A percentile compares a stretch with the other conserved stretches of the same genome.
Evolutionary conservation across 2,329 filamentous ascomycete species (phyloP).

Genomic region (Cercospora sesami): DNA sequence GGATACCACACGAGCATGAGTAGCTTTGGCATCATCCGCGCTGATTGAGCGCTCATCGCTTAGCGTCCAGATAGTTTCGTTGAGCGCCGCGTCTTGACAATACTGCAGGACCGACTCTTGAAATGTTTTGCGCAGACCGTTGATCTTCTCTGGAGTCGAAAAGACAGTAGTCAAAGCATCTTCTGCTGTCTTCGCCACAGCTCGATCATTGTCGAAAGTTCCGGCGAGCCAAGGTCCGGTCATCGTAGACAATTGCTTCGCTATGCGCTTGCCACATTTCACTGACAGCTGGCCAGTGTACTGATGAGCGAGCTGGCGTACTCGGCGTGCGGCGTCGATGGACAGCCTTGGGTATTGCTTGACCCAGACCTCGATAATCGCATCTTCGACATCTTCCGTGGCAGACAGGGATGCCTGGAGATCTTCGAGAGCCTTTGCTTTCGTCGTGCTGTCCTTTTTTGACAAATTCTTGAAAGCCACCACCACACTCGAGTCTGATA

Average conservation of each 20-base stretch:
- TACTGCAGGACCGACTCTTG: slow-evolving; percentile 79
- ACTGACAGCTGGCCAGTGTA: slow-evolving; percentile 65
- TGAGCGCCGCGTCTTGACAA: slow-evolving; percentile 71
- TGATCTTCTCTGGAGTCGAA: slow-evolving; percentile 73
- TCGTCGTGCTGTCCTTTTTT: slow-evolving; percentile 92
- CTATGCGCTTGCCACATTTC: slow-evolving; percentile 74
- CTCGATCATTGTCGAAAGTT: slow-evolving; percentile 79
- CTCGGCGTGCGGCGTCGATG: slow-evolving; percentile 83
- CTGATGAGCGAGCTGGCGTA: slow-evolving; percentile 80
- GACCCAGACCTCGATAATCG: slow-evolving; percentile 87
- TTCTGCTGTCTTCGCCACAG: slow-evolving; percentile 71
- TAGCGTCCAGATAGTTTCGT: slow-evolving; percentile 76
- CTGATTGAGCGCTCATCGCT: slow-evolving; percentile 87
- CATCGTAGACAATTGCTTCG: slow-evolving; percentile 71
- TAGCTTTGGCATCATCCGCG: slow-evolving; percentile 79
- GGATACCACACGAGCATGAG: slow-evolving; percentile 76
- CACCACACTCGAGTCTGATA: slow-evolving; percentile 78
- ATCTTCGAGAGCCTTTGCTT: slow-evolving; percentile 86
- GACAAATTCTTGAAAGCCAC: slow-evolving; percentile 90
- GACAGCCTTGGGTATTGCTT: slow-evolving; percentile 84
- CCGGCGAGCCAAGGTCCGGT: slow-evolving; percentile 91
- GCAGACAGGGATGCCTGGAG: slow-evolving; percentile 65
- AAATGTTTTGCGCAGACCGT: slow-evolving; percentile 76
- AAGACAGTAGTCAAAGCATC: slow-evolving; percentile 77
- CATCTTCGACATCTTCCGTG: slow-evolving; percentile 69